These are phyloP conservation scores for Wickerhamomyces ciferrii DNA, from an alignment of 805 yeast species.

Conservation along the genomic window DNA sequence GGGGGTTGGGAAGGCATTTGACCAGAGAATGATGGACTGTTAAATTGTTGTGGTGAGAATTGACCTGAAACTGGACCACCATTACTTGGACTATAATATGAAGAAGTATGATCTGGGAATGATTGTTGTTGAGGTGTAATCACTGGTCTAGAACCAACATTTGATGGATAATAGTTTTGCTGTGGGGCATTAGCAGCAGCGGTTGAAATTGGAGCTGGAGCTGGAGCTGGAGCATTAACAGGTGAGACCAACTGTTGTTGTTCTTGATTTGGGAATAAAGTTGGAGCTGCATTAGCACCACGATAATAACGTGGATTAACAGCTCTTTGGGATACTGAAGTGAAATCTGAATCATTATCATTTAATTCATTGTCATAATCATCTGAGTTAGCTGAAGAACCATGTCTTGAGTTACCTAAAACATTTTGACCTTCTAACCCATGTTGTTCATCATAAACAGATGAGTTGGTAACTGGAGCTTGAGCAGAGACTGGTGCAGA, in stretches of 20 bases:
- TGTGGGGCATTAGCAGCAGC: too few relatives aligned
- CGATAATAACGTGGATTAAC: constrained; percentile 52
- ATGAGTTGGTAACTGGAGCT: neutral
- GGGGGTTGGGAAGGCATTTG: constrained; percentile 22
- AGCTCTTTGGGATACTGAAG: constrained; percentile 76
- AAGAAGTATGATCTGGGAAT: constrained; percentile 6
- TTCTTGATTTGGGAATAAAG: constrained; percentile 16
- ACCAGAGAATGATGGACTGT: constrained; percentile 16
- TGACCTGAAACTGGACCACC: constrained; percentile 2
- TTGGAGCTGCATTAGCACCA: constrained; percentile 25
- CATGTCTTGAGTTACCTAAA: constrained; percentile 4
- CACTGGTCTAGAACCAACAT: constrained; percentile 3
- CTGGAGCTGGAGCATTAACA: neutral
- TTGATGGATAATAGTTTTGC: constrained; percentile 3
- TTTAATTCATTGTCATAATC: constrained; percentile 14
- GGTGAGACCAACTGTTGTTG: neutral
- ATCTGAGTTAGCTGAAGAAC: constrained; percentile 6
- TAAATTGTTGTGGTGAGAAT: constrained; percentile 11
- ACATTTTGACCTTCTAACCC: neutral
- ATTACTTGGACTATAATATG: neutral
- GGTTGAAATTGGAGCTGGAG: constrained; percentile 5
- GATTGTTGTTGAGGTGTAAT: constrained; percentile 19
- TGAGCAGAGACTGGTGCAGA: too few relatives aligned
- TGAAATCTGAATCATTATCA: constrained; percentile 53
- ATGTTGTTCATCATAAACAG: neutral